Percentiles rank a stretch among this genome's conserved stretches.
Evolutionary conservation across 257 asterid species (phyloP).

Genomic region (Solanum bulbocastanum): DNA sequence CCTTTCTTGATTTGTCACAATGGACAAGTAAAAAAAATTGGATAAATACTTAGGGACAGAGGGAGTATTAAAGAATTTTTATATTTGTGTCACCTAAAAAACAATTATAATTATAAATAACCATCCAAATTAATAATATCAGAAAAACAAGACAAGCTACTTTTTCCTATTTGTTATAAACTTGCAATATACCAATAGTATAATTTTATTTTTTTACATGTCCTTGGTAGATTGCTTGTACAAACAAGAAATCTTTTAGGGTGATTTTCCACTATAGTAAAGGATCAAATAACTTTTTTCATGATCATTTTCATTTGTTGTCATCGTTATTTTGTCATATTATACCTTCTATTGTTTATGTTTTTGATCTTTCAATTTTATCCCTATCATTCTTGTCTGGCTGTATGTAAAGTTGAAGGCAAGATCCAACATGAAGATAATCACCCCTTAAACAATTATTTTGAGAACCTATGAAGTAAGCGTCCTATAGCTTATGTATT

Average conservation of each 20-base stretch:
- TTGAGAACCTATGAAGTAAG: background rate
- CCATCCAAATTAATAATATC: background rate
- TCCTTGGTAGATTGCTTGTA: background rate
- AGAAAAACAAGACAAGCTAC: background rate
- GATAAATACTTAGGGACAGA: no score
- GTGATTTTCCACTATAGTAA: constrained; percentile 12
- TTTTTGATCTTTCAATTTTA: background rate
- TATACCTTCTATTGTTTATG: background rate
- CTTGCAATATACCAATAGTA: background rate
- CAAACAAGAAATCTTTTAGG: background rate
- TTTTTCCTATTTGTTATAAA: background rate
- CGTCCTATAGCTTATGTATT: background rate
- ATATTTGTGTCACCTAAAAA: background rate
- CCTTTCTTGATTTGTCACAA: no score
- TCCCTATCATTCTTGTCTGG: constrained; percentile 1
- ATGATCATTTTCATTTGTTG: background rate
- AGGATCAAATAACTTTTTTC: background rate
- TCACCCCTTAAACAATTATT: background rate
- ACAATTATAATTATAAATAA: background rate
- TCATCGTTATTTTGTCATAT: background rate
- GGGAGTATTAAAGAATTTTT: background rate
- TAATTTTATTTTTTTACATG: background rate
- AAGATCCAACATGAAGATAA: constrained; percentile 13
- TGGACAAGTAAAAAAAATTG: no score
- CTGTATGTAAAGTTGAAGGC: constrained; percentile 3